Percentiles rank a stretch among this genome's conserved stretches.
Conservation (phyloP, 495 filamentous ascomycete species). For the Daldinia grandis region DNA sequence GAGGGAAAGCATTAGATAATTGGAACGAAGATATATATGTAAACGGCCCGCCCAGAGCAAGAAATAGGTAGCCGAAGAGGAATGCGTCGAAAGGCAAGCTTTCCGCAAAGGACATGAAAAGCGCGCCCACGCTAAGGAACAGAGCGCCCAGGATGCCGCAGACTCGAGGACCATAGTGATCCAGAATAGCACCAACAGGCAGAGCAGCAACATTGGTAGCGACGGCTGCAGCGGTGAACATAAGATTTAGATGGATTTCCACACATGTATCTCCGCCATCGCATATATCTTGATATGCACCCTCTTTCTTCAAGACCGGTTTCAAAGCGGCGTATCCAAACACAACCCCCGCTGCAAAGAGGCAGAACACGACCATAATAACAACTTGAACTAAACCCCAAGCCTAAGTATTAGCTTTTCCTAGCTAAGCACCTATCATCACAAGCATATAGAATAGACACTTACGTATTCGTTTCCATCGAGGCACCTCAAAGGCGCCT, state of each 20-base stretch:
- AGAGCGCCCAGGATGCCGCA: constrained; percentile 76
- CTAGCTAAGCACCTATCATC: neutral
- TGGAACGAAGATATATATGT: constrained; percentile 92
- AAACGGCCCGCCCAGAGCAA: constrained; percentile 88
- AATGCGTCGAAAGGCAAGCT: constrained; percentile 74
- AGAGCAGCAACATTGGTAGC: constrained; percentile 81
- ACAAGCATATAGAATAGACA: constrained; percentile 4
- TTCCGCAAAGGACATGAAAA: constrained; percentile 75
- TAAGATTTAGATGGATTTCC: constrained; percentile 86
- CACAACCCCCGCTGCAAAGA: constrained; percentile 80
- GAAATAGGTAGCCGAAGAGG: constrained; percentile 79
- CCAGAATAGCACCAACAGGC: constrained; percentile 85
- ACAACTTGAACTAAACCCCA: constrained; percentile 63
- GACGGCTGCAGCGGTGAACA: constrained; percentile 94
- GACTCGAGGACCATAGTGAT: constrained; percentile 81
- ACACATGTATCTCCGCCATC: constrained; percentile 65
- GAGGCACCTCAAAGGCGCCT: constrained; percentile 74
- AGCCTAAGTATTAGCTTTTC: constrained; percentile 19
- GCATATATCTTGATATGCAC: constrained; percentile 74
- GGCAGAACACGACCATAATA: constrained; percentile 78
- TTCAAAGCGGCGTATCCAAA: constrained; percentile 89
- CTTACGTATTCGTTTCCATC: constrained; percentile 70
- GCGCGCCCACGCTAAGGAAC: constrained; percentile 72
- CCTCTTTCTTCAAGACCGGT: constrained; percentile 78
- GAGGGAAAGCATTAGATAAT: constrained; percentile 89